These are phyloP conservation scores for Monotropa hypopitys DNA, from an alignment of 179 eudicot genomes.

Conservation along the genomic window DNA sequence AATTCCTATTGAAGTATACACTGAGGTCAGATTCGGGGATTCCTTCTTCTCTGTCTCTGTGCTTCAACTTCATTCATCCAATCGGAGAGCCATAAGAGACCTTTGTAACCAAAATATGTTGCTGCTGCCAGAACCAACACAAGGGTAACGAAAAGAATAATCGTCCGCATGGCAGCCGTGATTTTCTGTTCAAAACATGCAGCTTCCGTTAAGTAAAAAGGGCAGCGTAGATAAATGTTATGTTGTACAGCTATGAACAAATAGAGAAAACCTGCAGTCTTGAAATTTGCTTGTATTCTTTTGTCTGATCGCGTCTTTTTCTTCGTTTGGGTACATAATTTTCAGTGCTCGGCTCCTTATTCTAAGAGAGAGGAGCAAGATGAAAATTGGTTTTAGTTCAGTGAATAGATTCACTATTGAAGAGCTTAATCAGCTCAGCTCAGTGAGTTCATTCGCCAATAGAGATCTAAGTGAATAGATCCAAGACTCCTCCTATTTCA, in stretches of 20 bases:
- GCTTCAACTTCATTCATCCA: conserved; percentile 83
- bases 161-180: conserved; percentile 17
- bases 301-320: conserved; percentile 47
- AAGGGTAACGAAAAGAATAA: conserved; percentile 30
- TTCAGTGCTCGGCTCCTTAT: conserved; percentile 37
- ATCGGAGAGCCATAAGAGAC: conserved; percentile 59
- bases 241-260: not conserved
- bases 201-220: not conserved
- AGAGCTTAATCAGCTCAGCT: conserved; percentile 9
- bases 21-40: conserved; percentile 23
- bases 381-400: not conserved
- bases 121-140: conserved; percentile 28
- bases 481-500: not conserved
- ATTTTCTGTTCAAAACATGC: conserved; percentile 44
- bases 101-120: conserved; percentile 59
- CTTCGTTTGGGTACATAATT: conserved; percentile 42
- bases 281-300: conserved; percentile 43
- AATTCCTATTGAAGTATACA: not conserved
- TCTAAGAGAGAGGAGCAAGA: conserved; percentile 16
- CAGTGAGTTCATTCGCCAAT: not conserved
- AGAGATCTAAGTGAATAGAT: not conserved
- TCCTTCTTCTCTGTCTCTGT: conserved; percentile 42
- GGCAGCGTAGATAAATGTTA: not conserved
- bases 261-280: conserved; percentile 38
- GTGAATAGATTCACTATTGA: not conserved